A percentile compares a stretch with the other conserved stretches of the same genome.
These are phyloP conservation scores for Skeletonema tropicum DNA, from an alignment of 108 stramenopile species.

Conservation along the genomic window DNA sequence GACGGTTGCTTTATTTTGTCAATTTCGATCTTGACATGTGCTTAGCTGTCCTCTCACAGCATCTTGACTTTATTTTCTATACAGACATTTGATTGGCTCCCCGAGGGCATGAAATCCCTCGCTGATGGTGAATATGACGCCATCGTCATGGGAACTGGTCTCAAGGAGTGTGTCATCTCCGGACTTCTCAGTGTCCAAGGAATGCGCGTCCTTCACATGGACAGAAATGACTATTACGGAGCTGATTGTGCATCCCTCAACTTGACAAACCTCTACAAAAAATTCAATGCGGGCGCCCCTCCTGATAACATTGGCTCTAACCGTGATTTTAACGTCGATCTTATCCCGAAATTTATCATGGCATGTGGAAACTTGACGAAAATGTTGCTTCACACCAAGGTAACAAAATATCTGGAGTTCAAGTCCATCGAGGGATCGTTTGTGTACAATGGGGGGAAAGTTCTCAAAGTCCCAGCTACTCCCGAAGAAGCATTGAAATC, in stretches of 20 bases:
- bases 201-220: constrained; percentile 96
- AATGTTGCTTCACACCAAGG: constrained; percentile 98
- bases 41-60: background rate
- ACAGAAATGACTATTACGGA: constrained; percentile 98
- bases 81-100: constrained; percentile 88
- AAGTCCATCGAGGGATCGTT: constrained; percentile 95
- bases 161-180: constrained; percentile 99
- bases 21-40: too few species aligned
- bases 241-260: constrained; percentile 98
- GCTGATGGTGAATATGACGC: constrained; percentile 99
- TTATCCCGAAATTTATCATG: constrained; percentile 99
- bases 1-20: too few species aligned
- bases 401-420: constrained; percentile 98
- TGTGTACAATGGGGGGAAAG: constrained; percentile 94
- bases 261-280: constrained; percentile 94
- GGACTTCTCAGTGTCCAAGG: constrained; percentile 94
- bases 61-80: background rate
- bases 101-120: constrained; percentile 91
- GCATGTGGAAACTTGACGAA: constrained; percentile 98
- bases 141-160: constrained; percentile 98
- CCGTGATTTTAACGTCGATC: constrained; percentile 98
- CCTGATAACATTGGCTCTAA: constrained; percentile 85
- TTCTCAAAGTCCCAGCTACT: constrained; percentile 94
- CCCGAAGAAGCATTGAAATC: constrained; percentile 90
- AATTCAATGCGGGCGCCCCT: constrained; percentile 90